These are phyloP conservation scores for Lactifluus hygrophoroides DNA, from an alignment of 768 basidiomycete species.

Conservation along the genomic window DNA sequence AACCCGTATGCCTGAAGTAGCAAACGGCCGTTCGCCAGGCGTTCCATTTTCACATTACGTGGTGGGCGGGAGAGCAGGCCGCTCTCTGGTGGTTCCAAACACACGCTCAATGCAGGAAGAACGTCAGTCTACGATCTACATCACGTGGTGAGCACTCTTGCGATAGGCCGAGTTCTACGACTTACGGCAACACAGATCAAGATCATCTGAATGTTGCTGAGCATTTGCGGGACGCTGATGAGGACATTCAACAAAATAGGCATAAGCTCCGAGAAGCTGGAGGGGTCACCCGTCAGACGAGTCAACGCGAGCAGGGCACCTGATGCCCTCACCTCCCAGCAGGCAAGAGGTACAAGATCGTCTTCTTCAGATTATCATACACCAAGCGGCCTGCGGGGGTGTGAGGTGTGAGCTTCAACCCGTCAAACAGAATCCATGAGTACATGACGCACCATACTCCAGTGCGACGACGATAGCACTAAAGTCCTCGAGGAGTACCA, in stretches of 20 bases:
- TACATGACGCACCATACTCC: constrained; percentile 39
- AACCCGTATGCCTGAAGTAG: constrained; percentile 52
- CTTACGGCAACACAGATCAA: constrained; percentile 41
- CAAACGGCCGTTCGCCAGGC: constrained; percentile 44
- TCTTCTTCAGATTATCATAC: constrained; percentile 57
- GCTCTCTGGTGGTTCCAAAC: constrained; percentile 52
- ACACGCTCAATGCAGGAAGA: constrained; percentile 43
- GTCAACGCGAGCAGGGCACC: not conserved
- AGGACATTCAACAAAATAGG: constrained; percentile 46
- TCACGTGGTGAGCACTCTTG: not conserved
- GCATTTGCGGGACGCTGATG: constrained; percentile 35
- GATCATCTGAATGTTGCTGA: constrained; percentile 37
- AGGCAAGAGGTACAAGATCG: constrained; percentile 41
- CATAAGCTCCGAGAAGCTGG: constrained; percentile 52
- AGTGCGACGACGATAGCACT: constrained; percentile 53
- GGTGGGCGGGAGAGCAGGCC: constrained; percentile 49
- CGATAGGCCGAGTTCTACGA: not conserved
- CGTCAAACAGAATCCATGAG: not conserved
- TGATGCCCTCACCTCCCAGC: constrained; percentile 35
- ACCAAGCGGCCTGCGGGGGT: constrained; percentile 37
- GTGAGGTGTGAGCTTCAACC: no score
- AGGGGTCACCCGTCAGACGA: not conserved
- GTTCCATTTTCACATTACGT: constrained; percentile 46
- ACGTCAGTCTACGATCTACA: constrained; percentile 40
- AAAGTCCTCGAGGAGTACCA: constrained; percentile 60